phyloP scores from a whole-genome alignment of 176 grass and related monocot species.

The Tillandsia leiboldiana region DNA sequence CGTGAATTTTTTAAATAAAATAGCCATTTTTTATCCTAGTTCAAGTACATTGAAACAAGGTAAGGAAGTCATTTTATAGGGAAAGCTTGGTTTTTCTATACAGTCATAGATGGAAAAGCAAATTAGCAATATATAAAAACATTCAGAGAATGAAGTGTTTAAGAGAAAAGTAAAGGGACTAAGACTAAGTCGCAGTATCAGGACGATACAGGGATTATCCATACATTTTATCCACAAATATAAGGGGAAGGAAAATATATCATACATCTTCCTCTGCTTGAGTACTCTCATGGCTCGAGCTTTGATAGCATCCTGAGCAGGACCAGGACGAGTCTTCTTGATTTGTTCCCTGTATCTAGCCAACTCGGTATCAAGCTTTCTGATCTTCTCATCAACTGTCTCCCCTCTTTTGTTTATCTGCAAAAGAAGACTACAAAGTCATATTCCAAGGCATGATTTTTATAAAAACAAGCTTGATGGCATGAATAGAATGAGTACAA shows the following conservation, averaged over 20 bases:
- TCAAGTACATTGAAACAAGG: too few species aligned
- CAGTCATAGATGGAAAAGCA: too few species aligned
- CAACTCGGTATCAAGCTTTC: slow-evolving; percentile 87
- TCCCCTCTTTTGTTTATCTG: slow-evolving; percentile 83
- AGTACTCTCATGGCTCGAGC: slow-evolving; percentile 78
- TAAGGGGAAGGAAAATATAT: not conserved
- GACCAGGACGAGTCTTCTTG: slow-evolving; percentile 68
- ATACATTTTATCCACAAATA: not conserved
- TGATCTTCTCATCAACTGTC: slow-evolving; percentile 87
- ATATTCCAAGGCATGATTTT: not conserved
- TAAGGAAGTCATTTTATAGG: too few species aligned
- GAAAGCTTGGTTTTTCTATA: too few species aligned
- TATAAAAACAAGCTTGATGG: not conserved
- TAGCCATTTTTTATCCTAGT: too few species aligned
- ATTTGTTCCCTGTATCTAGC: slow-evolving; percentile 77
- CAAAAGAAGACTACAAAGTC: not conserved
- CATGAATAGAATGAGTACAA: not conserved
- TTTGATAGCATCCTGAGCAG: slow-evolving; percentile 92
- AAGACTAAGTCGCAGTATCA: too few species aligned
- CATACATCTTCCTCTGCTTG: slow-evolving; percentile 83
- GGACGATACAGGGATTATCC: too few species aligned
- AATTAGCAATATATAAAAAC: too few species aligned
- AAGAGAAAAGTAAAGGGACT: too few species aligned
- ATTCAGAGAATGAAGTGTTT: too few species aligned
- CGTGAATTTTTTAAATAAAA: too few species aligned